A percentile compares a stretch with the other conserved stretches of the same genome.
Evolutionary conservation across 495 filamentous ascomycete species (phyloP).

Genomic region (Lindgomyces ingoldianus): DNA sequence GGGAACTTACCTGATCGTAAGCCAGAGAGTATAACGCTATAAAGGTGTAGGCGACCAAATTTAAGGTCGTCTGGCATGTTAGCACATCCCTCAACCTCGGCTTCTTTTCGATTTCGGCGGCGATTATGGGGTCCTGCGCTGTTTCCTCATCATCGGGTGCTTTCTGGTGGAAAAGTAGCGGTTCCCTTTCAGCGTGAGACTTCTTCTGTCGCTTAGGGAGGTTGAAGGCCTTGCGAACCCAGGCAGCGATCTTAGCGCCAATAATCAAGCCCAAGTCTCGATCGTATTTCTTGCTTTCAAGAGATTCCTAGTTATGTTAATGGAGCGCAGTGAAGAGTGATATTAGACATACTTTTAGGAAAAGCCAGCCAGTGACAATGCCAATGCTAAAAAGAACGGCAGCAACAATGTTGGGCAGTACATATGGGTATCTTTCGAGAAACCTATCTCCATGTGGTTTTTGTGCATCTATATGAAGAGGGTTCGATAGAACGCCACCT

Average conservation of each 20-base stretch:
- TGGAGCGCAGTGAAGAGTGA: background rate
- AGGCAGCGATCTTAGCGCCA: slow-evolving; percentile 52
- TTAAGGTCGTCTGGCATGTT: slow-evolving; percentile 70
- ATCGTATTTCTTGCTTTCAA: slow-evolving; percentile 61
- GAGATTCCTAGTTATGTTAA: slow-evolving; percentile 58
- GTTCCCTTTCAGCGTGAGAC: slow-evolving; percentile 34
- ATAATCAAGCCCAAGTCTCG: slow-evolving; percentile 70
- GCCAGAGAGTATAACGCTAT: slow-evolving; percentile 75
- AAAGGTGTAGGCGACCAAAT: slow-evolving; percentile 72
- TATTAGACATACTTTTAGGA: slow-evolving; percentile 59
- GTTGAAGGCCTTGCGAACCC: slow-evolving; percentile 24
- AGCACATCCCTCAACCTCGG: slow-evolving; percentile 69
- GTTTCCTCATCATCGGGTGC: slow-evolving; percentile 46
- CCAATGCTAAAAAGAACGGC: slow-evolving; percentile 72
- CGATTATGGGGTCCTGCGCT: background rate
- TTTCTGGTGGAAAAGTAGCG: slow-evolving; percentile 34
- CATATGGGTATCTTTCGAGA: slow-evolving; percentile 74
- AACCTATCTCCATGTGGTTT: slow-evolving; percentile 67
- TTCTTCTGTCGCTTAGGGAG: slow-evolving; percentile 20
- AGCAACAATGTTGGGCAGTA: slow-evolving; percentile 77
- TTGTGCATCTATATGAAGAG: slow-evolving; percentile 65
- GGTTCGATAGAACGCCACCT: slow-evolving; percentile 81
- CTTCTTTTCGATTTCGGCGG: background rate
- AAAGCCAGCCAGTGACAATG: slow-evolving; percentile 67
- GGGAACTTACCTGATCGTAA: slow-evolving; percentile 69